Conservation (phyloP, 2,329 filamentous ascomycete genomes). For the Escovopsis sp. region DNA sequence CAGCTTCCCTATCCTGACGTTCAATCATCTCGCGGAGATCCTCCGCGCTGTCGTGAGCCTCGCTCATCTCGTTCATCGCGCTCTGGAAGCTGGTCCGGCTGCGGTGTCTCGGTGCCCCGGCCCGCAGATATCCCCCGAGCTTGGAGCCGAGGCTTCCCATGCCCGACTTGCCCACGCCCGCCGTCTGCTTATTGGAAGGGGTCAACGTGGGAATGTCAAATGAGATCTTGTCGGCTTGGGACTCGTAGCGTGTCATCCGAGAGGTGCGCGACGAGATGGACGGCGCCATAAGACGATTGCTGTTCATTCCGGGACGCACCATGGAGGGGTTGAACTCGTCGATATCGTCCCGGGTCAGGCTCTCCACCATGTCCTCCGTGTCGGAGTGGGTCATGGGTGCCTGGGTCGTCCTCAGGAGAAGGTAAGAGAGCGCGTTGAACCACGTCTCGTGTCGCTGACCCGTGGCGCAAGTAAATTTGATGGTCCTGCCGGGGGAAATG, state of each 20-base stretch:
- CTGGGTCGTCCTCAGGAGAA: conserved; percentile 57
- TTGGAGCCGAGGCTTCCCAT: conserved; percentile 35
- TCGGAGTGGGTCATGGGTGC: conserved; percentile 42
- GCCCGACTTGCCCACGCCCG: conserved; percentile 17
- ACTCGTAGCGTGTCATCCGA: conserved; percentile 50
- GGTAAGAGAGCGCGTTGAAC: conserved; percentile 93
- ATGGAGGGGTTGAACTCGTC: conserved; percentile 69
- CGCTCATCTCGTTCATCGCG: conserved; percentile 42
- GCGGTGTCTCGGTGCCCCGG: conserved; percentile 31
- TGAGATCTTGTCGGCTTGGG: conserved; percentile 35
- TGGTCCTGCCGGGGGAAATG: conserved; percentile 69
- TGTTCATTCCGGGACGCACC: conserved; percentile 13
- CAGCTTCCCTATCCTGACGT: conserved; percentile 58
- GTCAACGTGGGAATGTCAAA: conserved; percentile 42
- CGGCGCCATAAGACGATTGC: conserved; percentile 35
- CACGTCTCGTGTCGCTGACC: conserved; percentile 93
- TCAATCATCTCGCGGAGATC: conserved; percentile 70
- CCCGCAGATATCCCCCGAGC: conserved; percentile 44
- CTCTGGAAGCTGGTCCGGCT: conserved; percentile 32
- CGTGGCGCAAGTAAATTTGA: conserved; percentile 91
- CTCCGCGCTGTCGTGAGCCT: conserved; percentile 64
- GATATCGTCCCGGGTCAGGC: conserved; percentile 45
- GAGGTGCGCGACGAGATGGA: conserved; percentile 75
- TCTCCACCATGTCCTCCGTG: conserved; percentile 40
- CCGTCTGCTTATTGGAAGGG: conserved; percentile 27